Evolutionary conservation across 352 stramenopile genomes (phyloP), one percentile per base, ranked within the genome.

Genomic region (Aphanomyces invadans): DNA sequence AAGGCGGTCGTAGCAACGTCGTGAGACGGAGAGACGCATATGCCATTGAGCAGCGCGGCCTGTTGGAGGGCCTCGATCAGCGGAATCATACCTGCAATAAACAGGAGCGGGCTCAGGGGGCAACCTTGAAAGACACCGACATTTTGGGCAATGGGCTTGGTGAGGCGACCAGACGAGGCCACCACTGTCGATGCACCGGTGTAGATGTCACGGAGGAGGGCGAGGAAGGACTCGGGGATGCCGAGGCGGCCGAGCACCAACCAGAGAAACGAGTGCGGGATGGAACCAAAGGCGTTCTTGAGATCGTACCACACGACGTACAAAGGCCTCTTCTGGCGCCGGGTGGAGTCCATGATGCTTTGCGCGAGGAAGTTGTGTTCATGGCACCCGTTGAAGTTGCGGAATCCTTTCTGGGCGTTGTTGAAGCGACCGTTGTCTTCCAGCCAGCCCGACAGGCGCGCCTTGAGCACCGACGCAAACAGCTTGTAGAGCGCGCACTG

Each of bases 401-500:
- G n/a, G n/a, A n/a, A n/a, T n/a, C n/a, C 67, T 49, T 73, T 67
- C 2, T 29, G 48, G 0, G 56, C 65, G 26, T 75, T 74, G 29
- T 44, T 61, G 7, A 74, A 57, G 0, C 63, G 70, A 0, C 45
- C 62, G 42, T 77, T 77, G 11, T 21, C 42, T 5, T 72, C 65
- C 9, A 75, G 25, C 67, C 67, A 75, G 0, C 31, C 21, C 7
- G 51, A 63, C 1, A 79, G 36, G 0, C 71, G 61, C 4, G 31
- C 45, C 21, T 65, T 62, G 19, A 79, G 44, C 2, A 74, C 12
- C 21, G 65, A 49, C 0, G 72, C 29, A 59, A 74, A 77, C 5
- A 76, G 5, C 65, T 80, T 80, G 74, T 74, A 80, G 11, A 76
- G 53, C 3, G 63, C 57, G 23, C 59, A 62, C 56, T 80, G 74